A percentile compares a stretch with the other conserved stretches of the same genome.
These are phyloP conservation scores for Pythium phragmitis DNA, from an alignment of 352 stramenopile genomes.

Conservation along the genomic window DNA sequence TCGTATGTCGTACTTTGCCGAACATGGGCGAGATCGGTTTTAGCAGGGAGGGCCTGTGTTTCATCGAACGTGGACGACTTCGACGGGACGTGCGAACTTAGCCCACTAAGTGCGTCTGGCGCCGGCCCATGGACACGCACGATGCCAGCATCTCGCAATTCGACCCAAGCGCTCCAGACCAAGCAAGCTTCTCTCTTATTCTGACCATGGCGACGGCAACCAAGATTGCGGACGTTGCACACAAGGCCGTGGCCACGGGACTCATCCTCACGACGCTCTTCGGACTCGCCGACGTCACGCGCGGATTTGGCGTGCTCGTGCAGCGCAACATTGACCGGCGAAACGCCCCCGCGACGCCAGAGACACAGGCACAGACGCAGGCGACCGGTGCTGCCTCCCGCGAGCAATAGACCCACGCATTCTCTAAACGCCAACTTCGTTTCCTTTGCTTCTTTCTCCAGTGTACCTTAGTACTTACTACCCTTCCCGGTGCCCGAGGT, in stretches of 20 bases:
- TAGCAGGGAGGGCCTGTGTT: too few species aligned
- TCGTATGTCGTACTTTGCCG: background rate
- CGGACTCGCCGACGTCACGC: constrained; percentile 70
- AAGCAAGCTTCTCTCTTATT: background rate
- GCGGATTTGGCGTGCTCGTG: constrained; percentile 75
- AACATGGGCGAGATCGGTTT: background rate
- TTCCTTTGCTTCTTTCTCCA: background rate
- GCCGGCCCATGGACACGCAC: constrained; percentile 12
- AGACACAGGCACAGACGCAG: background rate
- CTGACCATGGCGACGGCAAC: constrained; percentile 33
- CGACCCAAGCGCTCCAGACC: background rate
- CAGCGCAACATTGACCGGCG: constrained; percentile 78
- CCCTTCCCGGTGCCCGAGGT: background rate
- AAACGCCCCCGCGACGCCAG: constrained; percentile 16
- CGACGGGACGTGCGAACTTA: background rate
- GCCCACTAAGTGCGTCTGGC: background rate
- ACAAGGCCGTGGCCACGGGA: constrained; percentile 81
- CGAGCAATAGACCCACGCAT: constrained; percentile 2
- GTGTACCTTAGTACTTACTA: constrained; percentile 6
- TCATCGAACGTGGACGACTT: constrained; percentile 10
- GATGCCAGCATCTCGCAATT: background rate
- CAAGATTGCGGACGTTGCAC: constrained; percentile 66
- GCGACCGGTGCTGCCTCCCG: background rate
- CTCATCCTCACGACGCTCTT: constrained; percentile 69
- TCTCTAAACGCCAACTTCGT: background rate